A percentile compares a stretch with the other conserved stretches of the same genome.
Conservation (phyloP, 2,329 filamentous ascomycete genomes). For the Pezicula rhizophila region DNA sequence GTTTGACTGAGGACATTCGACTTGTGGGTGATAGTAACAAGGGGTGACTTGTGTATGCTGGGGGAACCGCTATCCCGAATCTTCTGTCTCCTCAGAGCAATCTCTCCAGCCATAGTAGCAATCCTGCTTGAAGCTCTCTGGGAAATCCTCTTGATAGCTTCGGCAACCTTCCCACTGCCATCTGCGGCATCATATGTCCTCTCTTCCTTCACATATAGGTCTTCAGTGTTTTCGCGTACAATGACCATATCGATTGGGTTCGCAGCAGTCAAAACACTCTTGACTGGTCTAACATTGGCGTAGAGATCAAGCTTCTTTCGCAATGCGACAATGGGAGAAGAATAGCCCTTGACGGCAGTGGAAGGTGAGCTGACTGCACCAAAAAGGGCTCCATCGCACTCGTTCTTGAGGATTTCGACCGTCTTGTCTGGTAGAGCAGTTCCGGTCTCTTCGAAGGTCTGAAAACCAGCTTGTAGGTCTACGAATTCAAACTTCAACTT, state of each 20-base stretch:
- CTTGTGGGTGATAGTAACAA: slow-evolving; percentile 98
- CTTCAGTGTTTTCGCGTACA: slow-evolving; percentile 97
- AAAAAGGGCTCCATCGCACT: slow-evolving; percentile 95
- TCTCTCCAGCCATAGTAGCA: slow-evolving; percentile 88
- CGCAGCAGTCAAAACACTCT: slow-evolving; percentile 61
- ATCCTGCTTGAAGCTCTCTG: slow-evolving; percentile 81
- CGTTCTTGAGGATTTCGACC: slow-evolving; percentile 77
- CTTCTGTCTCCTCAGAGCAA: slow-evolving; percentile 79
- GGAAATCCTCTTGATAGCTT: slow-evolving; percentile 96
- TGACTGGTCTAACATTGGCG: slow-evolving; percentile 95
- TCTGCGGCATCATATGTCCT: slow-evolving; percentile 69
- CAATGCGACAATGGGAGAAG: slow-evolving; percentile 80
- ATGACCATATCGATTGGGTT: slow-evolving; percentile 83
- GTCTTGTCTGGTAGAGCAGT: slow-evolving; percentile 85
- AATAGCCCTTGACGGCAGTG: slow-evolving; percentile 88
- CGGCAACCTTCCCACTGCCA: slow-evolving; percentile 72
- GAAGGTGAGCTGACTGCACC: slow-evolving; percentile 92
- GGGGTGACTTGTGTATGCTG: slow-evolving; percentile 60
- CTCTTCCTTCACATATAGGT: slow-evolving; percentile 89
- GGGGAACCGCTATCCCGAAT: slow-evolving; percentile 55
- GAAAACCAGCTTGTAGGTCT: slow-evolving; percentile 87
- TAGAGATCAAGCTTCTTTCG: slow-evolving; percentile 93
- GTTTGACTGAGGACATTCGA: slow-evolving; percentile 95
- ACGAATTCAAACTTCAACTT: slow-evolving; percentile 92
- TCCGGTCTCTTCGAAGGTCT: slow-evolving; percentile 86